Conservation (phyloP, 768 basidiomycete species). For the Leccinellum rugosiceps region DNA sequence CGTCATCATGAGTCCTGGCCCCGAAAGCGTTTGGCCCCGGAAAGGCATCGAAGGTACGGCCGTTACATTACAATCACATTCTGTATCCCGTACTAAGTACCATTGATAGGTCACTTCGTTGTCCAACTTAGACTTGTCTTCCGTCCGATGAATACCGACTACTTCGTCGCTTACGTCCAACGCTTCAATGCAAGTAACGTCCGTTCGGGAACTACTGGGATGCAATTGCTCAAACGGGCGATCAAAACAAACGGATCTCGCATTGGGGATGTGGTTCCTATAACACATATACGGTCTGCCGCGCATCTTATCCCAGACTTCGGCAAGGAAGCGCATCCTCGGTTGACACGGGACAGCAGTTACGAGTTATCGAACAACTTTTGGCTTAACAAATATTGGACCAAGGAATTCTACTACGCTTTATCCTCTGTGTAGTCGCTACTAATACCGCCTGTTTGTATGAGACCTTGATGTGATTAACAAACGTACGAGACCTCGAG, state of each 20-base stretch:
- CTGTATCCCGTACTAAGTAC: neutral
- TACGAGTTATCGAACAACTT: neutral
- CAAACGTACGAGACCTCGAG: neutral
- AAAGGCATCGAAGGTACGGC: no score
- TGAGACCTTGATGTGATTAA: no score
- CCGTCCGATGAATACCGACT: neutral
- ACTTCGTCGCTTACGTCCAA: neutral
- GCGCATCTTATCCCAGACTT: neutral
- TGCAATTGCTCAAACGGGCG: neutral
- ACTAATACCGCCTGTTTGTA: no score
- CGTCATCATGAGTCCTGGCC: no score
- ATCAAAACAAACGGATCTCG: neutral
- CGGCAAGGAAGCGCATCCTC: neutral
- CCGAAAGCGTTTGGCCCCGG: no score
- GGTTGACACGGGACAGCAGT: neutral
- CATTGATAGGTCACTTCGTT: neutral
- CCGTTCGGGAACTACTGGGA: neutral
- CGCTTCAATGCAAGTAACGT: neutral
- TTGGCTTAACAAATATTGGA: neutral
- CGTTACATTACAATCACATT: neutral
- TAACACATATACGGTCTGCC: neutral
- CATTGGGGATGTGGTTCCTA: neutral
- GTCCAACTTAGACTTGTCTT: neutral
- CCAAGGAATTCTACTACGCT: neutral
- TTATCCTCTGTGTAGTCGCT: no score